A percentile compares a stretch with the other conserved stretches of the same genome.
Conservation (phyloP, 805 yeast species). For the Saccharomycodes ludwigii region DNA sequence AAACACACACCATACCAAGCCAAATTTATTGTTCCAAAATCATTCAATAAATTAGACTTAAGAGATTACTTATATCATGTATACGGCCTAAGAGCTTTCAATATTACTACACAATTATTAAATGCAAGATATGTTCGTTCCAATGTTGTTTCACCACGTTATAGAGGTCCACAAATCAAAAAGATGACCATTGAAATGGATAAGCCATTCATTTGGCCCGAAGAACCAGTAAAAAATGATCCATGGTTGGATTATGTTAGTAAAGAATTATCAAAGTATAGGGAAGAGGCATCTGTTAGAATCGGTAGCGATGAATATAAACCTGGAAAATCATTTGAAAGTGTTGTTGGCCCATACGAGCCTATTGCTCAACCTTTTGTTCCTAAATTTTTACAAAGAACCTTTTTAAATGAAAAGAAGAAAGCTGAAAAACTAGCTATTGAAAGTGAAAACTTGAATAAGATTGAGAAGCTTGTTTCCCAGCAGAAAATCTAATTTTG, state of each 20-base stretch:
- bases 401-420: constrained; percentile 33
- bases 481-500: background rate
- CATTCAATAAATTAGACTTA: constrained; percentile 86
- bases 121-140: constrained; percentile 64
- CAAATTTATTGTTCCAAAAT: constrained; percentile 84
- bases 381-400: constrained; percentile 35
- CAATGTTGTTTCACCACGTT: constrained; percentile 48
- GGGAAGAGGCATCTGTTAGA: constrained; percentile 35
- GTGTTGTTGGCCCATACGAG: constrained; percentile 43
- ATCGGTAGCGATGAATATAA: constrained; percentile 57
- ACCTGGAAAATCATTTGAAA: constrained; percentile 65
- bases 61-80: constrained; percentile 87
- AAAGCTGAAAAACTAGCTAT: constrained; percentile 1
- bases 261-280: constrained; percentile 38
- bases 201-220: constrained; percentile 96
- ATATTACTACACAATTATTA: constrained; percentile 73
- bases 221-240: constrained; percentile 30
- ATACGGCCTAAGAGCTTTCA: constrained; percentile 82
- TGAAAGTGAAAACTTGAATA: background rate
- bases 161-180: constrained; percentile 70
- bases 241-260: constrained; percentile 29
- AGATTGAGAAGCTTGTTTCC: background rate
- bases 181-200: constrained; percentile 96
- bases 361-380: constrained; percentile 56
- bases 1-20: constrained; percentile 96